phyloP scores from a whole-genome alignment of 2,329 filamentous ascomycete genomes.

The Zymoseptoria crescenta region DNA sequence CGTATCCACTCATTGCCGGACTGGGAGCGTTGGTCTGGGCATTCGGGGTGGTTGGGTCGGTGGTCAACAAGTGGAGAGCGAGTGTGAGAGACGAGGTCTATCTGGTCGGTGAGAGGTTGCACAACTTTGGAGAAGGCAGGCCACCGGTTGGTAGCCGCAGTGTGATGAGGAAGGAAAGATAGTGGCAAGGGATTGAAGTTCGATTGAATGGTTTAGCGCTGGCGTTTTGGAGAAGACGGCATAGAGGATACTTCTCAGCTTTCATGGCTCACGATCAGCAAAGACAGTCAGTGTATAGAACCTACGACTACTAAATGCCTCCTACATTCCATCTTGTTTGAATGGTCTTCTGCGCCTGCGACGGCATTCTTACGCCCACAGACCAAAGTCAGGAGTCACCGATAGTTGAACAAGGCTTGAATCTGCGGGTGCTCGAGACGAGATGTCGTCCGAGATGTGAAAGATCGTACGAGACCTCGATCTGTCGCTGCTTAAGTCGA shows the following conservation, averaged over 20 bases:
- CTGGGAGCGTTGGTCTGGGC: conserved; percentile 8
- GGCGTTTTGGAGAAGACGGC: background rate
- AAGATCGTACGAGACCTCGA: no score
- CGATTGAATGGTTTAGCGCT: conserved; percentile 2
- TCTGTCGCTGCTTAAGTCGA: no score
- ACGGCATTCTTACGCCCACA: no score
- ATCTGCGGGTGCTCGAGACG: no score
- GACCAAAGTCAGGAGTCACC: no score
- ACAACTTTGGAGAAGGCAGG: conserved; percentile 73
- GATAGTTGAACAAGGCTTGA: no score
- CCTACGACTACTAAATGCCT: background rate
- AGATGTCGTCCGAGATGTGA: no score
- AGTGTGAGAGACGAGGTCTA: conserved; percentile 92
- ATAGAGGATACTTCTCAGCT: background rate
- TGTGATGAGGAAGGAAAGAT: conserved; percentile 25
- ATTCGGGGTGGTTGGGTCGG: conserved; percentile 36
- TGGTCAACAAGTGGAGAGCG: conserved; percentile 68
- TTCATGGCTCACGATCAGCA: background rate
- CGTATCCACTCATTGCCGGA: conserved; percentile 55
- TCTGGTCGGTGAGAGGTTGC: conserved; percentile 83
- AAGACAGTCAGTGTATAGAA: background rate
- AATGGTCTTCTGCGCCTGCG: no score
- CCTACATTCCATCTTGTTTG: background rate
- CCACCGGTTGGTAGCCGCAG: conserved; percentile 27
- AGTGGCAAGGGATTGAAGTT: background rate